Percentiles rank a stretch among this genome's conserved stretches.
Evolutionary conservation across 108 stramenopile species (phyloP).

Genomic region (Aureococcus anophagefferens): DNA sequence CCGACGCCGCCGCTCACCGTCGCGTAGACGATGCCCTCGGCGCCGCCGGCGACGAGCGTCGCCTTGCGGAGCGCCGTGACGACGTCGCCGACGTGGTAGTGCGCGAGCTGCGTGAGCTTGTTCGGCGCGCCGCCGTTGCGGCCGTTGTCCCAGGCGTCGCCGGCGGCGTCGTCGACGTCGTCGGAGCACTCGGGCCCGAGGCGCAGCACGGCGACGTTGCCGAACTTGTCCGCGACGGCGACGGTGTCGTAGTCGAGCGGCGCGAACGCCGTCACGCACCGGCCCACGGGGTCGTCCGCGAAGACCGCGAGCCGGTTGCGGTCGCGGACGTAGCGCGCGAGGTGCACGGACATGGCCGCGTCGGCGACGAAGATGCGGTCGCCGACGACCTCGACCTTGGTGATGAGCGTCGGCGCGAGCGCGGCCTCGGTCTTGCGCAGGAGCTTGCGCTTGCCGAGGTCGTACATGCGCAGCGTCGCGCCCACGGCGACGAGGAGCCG

Average conservation of each 20-base stretch:
- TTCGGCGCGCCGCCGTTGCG: conserved; percentile 52
- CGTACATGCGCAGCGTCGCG: conserved; percentile 70
- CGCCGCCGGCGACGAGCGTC: conserved; percentile 72
- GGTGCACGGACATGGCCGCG: conserved; percentile 73
- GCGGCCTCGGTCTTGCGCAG: conserved; percentile 87
- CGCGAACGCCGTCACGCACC: conserved; percentile 70
- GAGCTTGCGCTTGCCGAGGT: conserved; percentile 92
- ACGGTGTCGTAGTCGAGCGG: conserved; percentile 92
- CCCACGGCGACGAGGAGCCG: conserved; percentile 87
- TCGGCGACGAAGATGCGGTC: conserved; percentile 78
- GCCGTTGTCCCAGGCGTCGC: conserved; percentile 64
- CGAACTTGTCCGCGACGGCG: conserved; percentile 91
- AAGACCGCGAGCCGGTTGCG: conserved; percentile 72
- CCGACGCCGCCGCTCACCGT: conserved; percentile 86
- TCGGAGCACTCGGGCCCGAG: conserved; percentile 52
- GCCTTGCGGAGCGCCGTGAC: conserved; percentile 82
- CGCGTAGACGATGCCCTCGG: conserved; percentile 78
- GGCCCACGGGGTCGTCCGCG: conserved; percentile 75
- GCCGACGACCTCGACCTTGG: conserved; percentile 67
- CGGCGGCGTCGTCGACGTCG: conserved; percentile 48
- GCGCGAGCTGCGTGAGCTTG: conserved; percentile 70
- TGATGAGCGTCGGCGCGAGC: conserved; percentile 72
- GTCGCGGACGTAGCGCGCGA: conserved; percentile 75
- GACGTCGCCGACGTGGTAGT: conserved; percentile 82
- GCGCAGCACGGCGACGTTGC: conserved; percentile 83